Conservation (phyloP, 306 rosid species). For the Fragaria iinumae region DNA sequence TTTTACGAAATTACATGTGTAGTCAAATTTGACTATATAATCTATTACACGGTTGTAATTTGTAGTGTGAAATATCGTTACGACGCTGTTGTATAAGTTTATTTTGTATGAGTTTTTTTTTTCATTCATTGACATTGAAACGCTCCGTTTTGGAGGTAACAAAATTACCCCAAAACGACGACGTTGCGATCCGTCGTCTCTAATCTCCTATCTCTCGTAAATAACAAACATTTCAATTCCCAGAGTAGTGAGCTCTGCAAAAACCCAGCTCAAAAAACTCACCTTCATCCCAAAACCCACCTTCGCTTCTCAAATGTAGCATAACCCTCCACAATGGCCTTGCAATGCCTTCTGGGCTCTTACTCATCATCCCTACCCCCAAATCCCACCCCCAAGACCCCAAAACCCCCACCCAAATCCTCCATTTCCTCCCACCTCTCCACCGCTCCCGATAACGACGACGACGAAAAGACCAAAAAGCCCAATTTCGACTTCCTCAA, state of each 20-base stretch:
- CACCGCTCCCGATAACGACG: constrained; percentile 18
- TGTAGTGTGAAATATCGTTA: no score
- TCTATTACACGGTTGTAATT: no score
- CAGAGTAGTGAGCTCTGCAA: background rate
- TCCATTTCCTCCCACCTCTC: constrained; percentile 51
- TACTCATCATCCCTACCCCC: constrained; percentile 33
- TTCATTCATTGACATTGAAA: no score
- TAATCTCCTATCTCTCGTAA: background rate
- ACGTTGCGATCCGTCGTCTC: background rate
- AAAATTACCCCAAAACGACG: background rate
- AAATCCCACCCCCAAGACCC: constrained; percentile 32
- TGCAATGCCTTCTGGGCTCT: constrained; percentile 37
- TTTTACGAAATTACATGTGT: no score
- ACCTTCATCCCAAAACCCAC: background rate
- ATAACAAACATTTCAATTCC: background rate
- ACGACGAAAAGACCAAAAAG: constrained; percentile 21
- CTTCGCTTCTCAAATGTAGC: constrained; percentile 27
- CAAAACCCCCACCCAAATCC: constrained; percentile 15
- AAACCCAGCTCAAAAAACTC: background rate
- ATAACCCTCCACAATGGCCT: constrained; percentile 49
- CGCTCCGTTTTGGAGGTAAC: no score
- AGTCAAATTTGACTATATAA: no score
- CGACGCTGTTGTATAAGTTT: no score
- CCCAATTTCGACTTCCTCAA: constrained; percentile 49
- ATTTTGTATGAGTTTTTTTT: no score